Evolutionary conservation across 805 yeast species (phyloP).

Genomic region (Candida silvicultrix): DNA sequence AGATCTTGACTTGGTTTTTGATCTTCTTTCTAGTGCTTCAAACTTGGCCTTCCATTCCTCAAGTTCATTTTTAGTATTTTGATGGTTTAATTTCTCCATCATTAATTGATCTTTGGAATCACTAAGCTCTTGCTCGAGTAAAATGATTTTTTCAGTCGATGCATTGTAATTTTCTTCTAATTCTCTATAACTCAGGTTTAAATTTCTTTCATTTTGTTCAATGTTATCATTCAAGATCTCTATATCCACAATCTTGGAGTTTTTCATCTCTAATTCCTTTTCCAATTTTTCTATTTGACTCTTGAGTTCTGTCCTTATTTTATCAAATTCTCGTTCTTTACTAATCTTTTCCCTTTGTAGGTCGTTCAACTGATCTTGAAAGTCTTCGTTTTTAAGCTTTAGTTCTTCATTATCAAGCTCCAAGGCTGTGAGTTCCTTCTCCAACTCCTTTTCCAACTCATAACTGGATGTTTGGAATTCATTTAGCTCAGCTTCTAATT

Average conservation of each 20-base stretch:
- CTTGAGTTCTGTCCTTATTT: slow-evolving; percentile 14
- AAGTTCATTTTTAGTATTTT: slow-evolving; percentile 21
- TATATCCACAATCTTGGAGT: slow-evolving; percentile 29
- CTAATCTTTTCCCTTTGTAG: slow-evolving; percentile 22
- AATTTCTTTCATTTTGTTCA: slow-evolving; percentile 34
- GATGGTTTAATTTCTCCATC: slow-evolving; percentile 21
- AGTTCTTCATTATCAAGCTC: slow-evolving; percentile 19
- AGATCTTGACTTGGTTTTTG: background rate
- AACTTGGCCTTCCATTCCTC: slow-evolving; percentile 11
- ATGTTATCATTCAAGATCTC: slow-evolving; percentile 38
- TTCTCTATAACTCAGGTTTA: slow-evolving; percentile 26
- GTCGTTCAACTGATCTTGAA: slow-evolving; percentile 20
- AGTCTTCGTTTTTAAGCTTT: slow-evolving; percentile 11
- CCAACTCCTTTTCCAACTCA: slow-evolving; percentile 39
- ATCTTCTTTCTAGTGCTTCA: background rate
- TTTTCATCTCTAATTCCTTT: slow-evolving; percentile 25
- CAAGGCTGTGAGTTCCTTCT: slow-evolving; percentile 31
- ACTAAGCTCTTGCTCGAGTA: slow-evolving; percentile 31
- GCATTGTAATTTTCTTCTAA: slow-evolving; percentile 29
- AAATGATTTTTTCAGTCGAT: slow-evolving; percentile 30
- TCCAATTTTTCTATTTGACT: slow-evolving; percentile 20
- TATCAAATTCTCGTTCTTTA: slow-evolving; percentile 20
- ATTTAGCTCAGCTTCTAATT: slow-evolving; percentile 33
- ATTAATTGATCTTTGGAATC: slow-evolving; percentile 21
- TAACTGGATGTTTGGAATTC: slow-evolving; percentile 37